Evolutionary conservation across 495 filamentous ascomycete genomes (phyloP).

Genomic region (Penicillium malachiteum): DNA sequence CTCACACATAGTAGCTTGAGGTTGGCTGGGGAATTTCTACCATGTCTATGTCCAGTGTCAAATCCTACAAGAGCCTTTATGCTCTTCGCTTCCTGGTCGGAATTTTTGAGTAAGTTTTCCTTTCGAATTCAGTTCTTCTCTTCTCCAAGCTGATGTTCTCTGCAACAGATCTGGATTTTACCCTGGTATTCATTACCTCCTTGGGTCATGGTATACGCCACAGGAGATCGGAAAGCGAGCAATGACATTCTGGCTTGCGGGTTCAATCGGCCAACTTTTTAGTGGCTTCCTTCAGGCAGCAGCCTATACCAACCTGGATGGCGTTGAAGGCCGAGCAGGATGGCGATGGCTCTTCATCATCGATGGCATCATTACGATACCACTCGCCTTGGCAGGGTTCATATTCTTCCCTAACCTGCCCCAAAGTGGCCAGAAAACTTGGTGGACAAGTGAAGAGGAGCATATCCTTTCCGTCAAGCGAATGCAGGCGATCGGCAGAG

Average conservation of each 20-base stretch:
- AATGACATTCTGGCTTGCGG: constrained; percentile 52
- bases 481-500: constrained; percentile 25
- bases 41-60: constrained; percentile 6
- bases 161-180: constrained; percentile 32
- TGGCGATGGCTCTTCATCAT: constrained; percentile 42
- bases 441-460: constrained; percentile 29
- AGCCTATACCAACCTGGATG: constrained; percentile 46
- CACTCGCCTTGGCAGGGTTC: constrained; percentile 49
- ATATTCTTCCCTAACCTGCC: constrained; percentile 49
- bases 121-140: not conserved
- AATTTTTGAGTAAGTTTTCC: constrained; percentile 17
- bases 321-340: constrained; percentile 37
- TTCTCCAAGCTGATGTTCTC: not conserved
- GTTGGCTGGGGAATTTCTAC: constrained; percentile 10
- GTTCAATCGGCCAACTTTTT: constrained; percentile 49
- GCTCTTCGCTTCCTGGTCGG: constrained; percentile 52
- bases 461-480: constrained; percentile 20
- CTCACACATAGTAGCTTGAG: constrained; percentile 22
- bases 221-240: constrained; percentile 51
- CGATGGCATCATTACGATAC: constrained; percentile 41
- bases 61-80: constrained; percentile 7
- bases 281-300: constrained; percentile 55
- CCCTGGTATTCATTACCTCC: constrained; percentile 34
- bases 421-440: constrained; percentile 22
- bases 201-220: constrained; percentile 46